phyloP scores from a whole-genome alignment of 306 rosid genomes.

The Ammopiptanthus mongolicus region DNA sequence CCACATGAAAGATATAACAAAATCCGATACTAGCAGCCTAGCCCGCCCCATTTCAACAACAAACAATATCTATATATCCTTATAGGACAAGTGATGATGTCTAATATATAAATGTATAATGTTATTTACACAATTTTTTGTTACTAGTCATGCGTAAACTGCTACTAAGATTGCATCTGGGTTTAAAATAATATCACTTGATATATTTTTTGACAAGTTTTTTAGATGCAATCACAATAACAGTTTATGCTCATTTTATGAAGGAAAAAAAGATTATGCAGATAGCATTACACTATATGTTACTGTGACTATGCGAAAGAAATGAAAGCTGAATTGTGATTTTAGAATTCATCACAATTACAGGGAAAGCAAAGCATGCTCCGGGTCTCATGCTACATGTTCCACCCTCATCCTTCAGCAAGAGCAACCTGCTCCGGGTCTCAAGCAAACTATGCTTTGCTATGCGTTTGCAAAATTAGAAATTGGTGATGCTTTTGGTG shows the following conservation, averaged over 20 bases:
- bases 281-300: background rate
- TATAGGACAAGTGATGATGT: background rate
- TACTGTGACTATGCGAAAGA: background rate
- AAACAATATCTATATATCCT: background rate
- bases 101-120: background rate
- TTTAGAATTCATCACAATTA: background rate
- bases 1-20: constrained; percentile 54
- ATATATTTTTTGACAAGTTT: background rate
- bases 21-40: constrained; percentile 44
- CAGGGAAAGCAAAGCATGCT: background rate
- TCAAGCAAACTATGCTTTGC: background rate
- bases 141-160: background rate
- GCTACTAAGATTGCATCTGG: background rate
- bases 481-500: background rate
- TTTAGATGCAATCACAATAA: background rate
- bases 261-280: background rate
- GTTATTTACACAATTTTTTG: background rate
- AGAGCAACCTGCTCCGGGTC: background rate
- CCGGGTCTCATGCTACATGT: background rate
- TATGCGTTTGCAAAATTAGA: too few relatives aligned
- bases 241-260: background rate
- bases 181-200: background rate
- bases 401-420: background rate
- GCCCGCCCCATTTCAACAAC: constrained; percentile 27
- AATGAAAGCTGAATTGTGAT: background rate